These are phyloP conservation scores for Plectosphaerella plurivora DNA, from an alignment of 2,329 filamentous ascomycete genomes.

Conservation along the genomic window DNA sequence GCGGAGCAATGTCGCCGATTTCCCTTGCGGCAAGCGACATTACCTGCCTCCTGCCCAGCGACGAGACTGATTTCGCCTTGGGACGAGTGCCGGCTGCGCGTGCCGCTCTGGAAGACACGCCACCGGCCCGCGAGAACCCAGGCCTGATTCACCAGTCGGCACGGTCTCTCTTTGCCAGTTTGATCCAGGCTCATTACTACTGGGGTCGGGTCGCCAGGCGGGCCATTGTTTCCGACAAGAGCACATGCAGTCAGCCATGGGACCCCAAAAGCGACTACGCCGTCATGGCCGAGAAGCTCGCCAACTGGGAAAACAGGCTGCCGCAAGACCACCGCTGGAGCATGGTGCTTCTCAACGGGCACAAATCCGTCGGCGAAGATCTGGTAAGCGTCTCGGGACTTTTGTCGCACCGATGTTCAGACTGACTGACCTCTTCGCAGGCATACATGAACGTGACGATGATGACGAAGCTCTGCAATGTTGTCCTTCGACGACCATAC, in stretches of 20 bases:
- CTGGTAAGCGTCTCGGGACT: constrained; percentile 31
- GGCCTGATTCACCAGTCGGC: constrained; percentile 34
- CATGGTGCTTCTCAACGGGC: constrained; percentile 32
- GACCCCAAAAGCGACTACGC: constrained; percentile 44
- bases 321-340: constrained; percentile 45
- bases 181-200: constrained; percentile 50
- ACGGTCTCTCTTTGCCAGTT: constrained; percentile 49
- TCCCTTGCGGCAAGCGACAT: constrained; percentile 49
- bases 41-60: constrained; percentile 47
- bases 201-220: constrained; percentile 50
- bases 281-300: constrained; percentile 34
- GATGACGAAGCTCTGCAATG: constrained; percentile 51
- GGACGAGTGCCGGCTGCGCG: constrained; percentile 43
- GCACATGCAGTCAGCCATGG: constrained; percentile 39
- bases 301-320: constrained; percentile 43
- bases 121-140: constrained; percentile 42
- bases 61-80: constrained; percentile 46
- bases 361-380: constrained; percentile 45
- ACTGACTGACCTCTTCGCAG: constrained; percentile 20
- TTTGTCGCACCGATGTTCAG: neutral
- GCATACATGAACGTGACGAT: constrained; percentile 52
- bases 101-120: constrained; percentile 49
- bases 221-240: constrained; percentile 39
- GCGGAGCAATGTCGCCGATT: constrained; percentile 45
- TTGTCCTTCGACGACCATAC: constrained; percentile 51